Percentiles rank a stretch among this genome's conserved stretches.
phyloP scores from a whole-genome alignment of 2,329 filamentous ascomycete species.

The Fusarium sp. region DNA sequence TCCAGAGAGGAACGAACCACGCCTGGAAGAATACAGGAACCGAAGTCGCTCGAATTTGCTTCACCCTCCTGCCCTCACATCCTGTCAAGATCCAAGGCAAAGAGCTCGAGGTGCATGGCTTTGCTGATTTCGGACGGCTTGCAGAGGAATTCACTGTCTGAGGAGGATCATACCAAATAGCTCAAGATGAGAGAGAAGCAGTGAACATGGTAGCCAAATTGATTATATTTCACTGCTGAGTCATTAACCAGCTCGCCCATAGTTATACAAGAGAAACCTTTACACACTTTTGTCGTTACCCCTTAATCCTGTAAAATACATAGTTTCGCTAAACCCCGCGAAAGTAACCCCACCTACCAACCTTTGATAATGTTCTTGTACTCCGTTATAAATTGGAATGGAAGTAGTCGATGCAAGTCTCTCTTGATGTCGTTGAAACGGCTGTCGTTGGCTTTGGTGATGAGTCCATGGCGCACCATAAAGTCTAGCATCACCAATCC shows the following conservation, averaged over 20 bases:
- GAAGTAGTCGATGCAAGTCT: constrained; percentile 46
- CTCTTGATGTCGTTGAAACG: constrained; percentile 40
- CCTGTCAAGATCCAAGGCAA: constrained; percentile 37
- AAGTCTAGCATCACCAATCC: constrained; percentile 58
- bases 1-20: constrained; percentile 47
- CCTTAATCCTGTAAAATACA: not conserved
- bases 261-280: constrained; percentile 4
- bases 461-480: constrained; percentile 50
- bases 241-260: not conserved
- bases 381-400: constrained; percentile 45
- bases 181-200: not conserved
- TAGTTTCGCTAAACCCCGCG: not conserved
- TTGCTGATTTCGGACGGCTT: constrained; percentile 41
- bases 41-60: constrained; percentile 41
- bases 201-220: not conserved
- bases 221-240: not conserved
- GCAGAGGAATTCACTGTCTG: constrained; percentile 35
- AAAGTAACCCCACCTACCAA: constrained; percentile 24
- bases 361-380: constrained; percentile 24
- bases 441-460: constrained; percentile 45
- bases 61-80: constrained; percentile 39
- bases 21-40: constrained; percentile 43
- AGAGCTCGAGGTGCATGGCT: constrained; percentile 42
- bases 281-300: not conserved
- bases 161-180: not conserved